Evolutionary conservation across 1,284 basidiomycete genomes (phyloP), one percentile per base, ranked within the genome.

Genomic region (Cryptococcus sp.): DNA sequence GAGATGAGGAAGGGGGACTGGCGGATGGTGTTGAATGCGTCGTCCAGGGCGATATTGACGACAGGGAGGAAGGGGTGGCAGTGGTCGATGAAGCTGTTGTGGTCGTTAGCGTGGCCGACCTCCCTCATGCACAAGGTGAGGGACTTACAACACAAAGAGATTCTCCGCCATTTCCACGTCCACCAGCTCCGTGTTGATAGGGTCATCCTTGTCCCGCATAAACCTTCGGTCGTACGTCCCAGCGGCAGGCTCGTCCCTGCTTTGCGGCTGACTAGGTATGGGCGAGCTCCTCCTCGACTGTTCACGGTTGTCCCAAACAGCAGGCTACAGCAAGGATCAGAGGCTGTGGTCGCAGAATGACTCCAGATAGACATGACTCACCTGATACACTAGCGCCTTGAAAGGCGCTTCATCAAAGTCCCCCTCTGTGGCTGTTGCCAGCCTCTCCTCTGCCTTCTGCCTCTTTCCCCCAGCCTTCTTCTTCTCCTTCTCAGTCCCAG

Each of bases 61-160:
- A 68, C 62, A 15, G 67, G 64, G 18, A 69, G 46, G 56, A 69
- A 69, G 4, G 64, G 60, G 43, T 69, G 68, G 39, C 68, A 69
- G 44, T 69, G 64, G n/a, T 65, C 63, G 36, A 64, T 57, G 47
- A 60, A 66, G 60, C 63, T 65, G 45, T 18, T 7, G 3, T 6
- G 9, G 35, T 6, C 21, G 50, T 55, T 35, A 40, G 43, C 18
- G 48, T 8, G 24, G 15, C 21, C 21, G 11, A 35, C 2, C 16
- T 36, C 39, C 16, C n/a, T 28, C 23, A 15, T 16, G 20, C n/a
- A 13, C 20, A n/a, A 20, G 18, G 21, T 16, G 18, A 24, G 18
- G 20, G 8, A 63, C 64, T 53, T 43, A 66, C 65, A 69, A 69
- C 9, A 49, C 42, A 51, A 68, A 68, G 3, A 69, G 56, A 7